Conservation (phyloP, 495 filamentous ascomycete species). For the Parachaetomium inaequale region DNA sequence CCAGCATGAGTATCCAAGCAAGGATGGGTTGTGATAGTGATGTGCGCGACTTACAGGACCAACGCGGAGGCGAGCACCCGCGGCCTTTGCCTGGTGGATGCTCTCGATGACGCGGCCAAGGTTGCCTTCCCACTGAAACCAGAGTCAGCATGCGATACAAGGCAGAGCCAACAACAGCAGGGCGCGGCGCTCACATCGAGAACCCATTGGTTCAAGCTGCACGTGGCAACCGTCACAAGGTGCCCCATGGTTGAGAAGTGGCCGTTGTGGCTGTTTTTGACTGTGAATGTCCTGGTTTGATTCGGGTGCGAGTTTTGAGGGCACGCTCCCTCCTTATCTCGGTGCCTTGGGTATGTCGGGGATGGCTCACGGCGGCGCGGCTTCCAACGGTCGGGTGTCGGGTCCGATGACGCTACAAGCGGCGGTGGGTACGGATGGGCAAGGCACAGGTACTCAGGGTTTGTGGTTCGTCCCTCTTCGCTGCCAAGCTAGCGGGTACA, state of each 20-base stretch:
- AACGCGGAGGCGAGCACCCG: slow-evolving; percentile 67
- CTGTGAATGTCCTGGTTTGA: background rate
- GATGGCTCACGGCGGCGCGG: no score
- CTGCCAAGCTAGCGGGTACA: no score
- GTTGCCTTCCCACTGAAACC: slow-evolving; percentile 68
- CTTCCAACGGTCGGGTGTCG: no score
- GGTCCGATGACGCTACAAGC: no score
- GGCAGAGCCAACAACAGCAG: no score
- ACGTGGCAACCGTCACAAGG: slow-evolving; percentile 45
- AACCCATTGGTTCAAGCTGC: slow-evolving; percentile 59
- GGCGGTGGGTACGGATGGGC: no score
- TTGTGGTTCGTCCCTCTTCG: no score
- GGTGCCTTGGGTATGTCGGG: no score
- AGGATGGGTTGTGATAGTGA: background rate
- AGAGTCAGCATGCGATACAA: background rate
- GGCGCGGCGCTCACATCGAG: slow-evolving; percentile 54
- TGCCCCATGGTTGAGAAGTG: slow-evolving; percentile 26
- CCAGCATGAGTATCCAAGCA: background rate
- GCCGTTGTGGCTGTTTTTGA: background rate
- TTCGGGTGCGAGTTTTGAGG: background rate
- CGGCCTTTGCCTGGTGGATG: slow-evolving; percentile 66
- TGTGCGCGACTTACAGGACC: slow-evolving; percentile 53
- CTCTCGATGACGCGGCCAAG: slow-evolving; percentile 68
- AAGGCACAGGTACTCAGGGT: no score
- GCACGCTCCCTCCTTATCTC: background rate